Evolutionary conservation across 192 early-diverging fungal genomes (phyloP), one percentile per base, ranked within the genome.

Genomic region (Gaertneriomyces semiglobifer): DNA sequence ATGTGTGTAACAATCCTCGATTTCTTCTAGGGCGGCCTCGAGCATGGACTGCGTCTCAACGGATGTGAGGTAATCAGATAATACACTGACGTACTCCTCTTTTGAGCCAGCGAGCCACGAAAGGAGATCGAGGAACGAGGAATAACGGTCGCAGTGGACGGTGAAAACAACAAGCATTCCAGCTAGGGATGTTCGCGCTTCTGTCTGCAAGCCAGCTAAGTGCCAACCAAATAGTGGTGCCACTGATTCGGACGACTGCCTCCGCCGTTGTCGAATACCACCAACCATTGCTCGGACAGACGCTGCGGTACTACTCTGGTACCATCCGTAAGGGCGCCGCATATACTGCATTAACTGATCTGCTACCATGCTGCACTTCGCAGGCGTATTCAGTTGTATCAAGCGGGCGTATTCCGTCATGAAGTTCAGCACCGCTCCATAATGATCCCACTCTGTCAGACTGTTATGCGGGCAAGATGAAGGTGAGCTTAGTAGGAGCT

Each of bases 81-180:
- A 10, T 1, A 56, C 25, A 3, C 18, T 41, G n/a, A 42, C 63
- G 38, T 53, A 56, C 14, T 53, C 52, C 52, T 38, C 20, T 12
- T 16, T 10, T 8, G 20, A 9, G 40, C 53, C 39, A 19, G 16
- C 14, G 9, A 65, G n/a, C 33, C 10, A 20, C 7, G 19, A 14
- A 16, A 42, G 41, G 6, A 65, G 20, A 9, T 53, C 53, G 14
- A 65, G 14, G 25, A 56, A 20, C 38, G 63, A 65, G 25, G 18
- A 58, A 6, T 5, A 16, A 38, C n/a, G 33, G 3, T 58, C 57
- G 33, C 16, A 58, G 19, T 33, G n/a, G 16, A 33, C 57, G 33
- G 16, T 58, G 5, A 58, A 33, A 4, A 18, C 6, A 52, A 6
- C n/a, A n/a, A 52, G n/a, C n/a, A 20, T 20, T n/a, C n/a, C 20